Conservation (phyloP, 2,329 filamentous ascomycete genomes). For the Diaporthe sp. region DNA sequence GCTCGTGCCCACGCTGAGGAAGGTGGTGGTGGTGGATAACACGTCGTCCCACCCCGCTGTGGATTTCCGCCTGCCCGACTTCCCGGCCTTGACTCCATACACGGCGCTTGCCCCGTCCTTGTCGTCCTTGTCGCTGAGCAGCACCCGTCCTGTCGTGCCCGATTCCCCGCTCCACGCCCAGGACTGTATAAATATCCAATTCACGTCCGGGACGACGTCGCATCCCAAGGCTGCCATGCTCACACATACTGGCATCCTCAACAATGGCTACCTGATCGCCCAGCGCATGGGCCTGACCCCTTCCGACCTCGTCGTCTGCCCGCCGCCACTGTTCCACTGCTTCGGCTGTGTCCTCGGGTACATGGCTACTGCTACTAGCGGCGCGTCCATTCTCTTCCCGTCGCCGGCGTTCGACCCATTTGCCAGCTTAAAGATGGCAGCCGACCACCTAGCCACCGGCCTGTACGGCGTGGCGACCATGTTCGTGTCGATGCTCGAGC, state of each 20-base stretch:
- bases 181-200: conserved; percentile 95
- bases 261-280: conserved; percentile 90
- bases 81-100: conserved; percentile 62
- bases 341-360: conserved; percentile 95
- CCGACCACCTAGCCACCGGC: conserved; percentile 68
- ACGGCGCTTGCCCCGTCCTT: conserved; percentile 50
- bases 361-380: conserved; percentile 90
- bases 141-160: conserved; percentile 55
- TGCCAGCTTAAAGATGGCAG: conserved; percentile 74
- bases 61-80: conserved; percentile 59
- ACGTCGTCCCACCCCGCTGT: conserved; percentile 63
- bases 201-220: conserved; percentile 95
- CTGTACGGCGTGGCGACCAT: conserved; percentile 95
- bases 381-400: conserved; percentile 86
- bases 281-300: conserved; percentile 85
- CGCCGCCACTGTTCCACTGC: conserved; percentile 89
- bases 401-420: conserved; percentile 87
- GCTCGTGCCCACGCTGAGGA: conserved; percentile 76
- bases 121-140: conserved; percentile 43
- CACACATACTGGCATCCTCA: conserved; percentile 87
- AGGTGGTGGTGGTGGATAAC: conserved; percentile 86
- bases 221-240: conserved; percentile 93
- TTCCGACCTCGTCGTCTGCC: conserved; percentile 83
- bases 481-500: conserved; percentile 89
- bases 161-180: conserved; percentile 65